Evolutionary conservation across 352 stramenopile genomes (phyloP).

Genomic region (Globisporangium paroecandrum): DNA sequence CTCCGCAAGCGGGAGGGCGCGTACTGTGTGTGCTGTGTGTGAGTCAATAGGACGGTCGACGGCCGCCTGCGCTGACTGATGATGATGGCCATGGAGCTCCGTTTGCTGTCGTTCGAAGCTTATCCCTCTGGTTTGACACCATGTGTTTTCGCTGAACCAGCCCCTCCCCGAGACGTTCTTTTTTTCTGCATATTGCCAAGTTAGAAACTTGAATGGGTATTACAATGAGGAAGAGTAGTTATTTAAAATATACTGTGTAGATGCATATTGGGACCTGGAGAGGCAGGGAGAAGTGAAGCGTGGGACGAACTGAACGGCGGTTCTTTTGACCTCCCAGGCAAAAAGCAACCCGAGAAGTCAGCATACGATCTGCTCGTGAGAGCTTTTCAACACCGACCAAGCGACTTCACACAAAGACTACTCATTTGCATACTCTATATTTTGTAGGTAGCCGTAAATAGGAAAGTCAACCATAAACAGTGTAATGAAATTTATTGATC

Average conservation of each 20-base stretch:
- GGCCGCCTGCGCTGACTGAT: background rate
- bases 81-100: background rate
- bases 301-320: background rate
- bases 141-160: slow-evolving; percentile 3
- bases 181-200: background rate
- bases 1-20: background rate
- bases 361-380: background rate
- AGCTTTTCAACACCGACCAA: no score
- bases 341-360: background rate
- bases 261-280: background rate
- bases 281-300: background rate
- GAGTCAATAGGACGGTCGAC: background rate
- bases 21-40: background rate
- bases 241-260: background rate
- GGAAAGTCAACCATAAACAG: no score
- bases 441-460: no score
- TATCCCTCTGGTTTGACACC: background rate
- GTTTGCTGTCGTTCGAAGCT: background rate
- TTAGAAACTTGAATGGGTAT: background rate
- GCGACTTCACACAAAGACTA: no score
- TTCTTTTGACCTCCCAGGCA: background rate
- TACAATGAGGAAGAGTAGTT: background rate
- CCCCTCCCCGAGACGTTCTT: background rate
- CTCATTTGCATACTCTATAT: no score
- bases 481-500: no score